Percentiles rank a stretch among this genome's conserved stretches.
These are phyloP conservation scores for Scenedesmus sp. DNA, from an alignment of 163 green algal species.

Conservation along the genomic window DNA sequence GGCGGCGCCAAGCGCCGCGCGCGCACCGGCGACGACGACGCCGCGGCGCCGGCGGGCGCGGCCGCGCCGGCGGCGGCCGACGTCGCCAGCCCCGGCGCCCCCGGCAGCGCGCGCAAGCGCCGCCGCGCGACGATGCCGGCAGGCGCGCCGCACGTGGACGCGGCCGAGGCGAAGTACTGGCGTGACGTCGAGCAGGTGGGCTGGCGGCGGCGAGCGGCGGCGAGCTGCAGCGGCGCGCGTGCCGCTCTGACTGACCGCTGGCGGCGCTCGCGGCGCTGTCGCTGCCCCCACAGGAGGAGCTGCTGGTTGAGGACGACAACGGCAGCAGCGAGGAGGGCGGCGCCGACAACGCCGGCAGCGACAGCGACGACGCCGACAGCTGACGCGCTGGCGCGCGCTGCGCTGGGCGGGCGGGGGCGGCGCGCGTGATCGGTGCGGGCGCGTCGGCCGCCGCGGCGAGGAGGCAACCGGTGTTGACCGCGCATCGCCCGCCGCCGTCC, in stretches of 20 bases:
- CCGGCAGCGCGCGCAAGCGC: conserved; percentile 9
- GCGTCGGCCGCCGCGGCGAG: too few relatives aligned
- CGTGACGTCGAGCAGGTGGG: neutral
- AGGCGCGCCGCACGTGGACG: neutral
- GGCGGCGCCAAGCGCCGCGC: neutral
- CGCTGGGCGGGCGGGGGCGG: too few relatives aligned
- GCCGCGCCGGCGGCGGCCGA: too few relatives aligned
- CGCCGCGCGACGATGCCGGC: conserved; percentile 26
- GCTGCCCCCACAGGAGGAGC: conserved; percentile 27
- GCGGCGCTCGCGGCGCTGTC: neutral
- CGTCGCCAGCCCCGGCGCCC: neutral
- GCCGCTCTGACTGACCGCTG: neutral
- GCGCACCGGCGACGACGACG: neutral
- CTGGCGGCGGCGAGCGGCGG: neutral
- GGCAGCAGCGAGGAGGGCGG: conserved; percentile 2
- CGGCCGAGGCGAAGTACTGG: neutral
- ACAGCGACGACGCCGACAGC: neutral
- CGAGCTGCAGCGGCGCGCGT: neutral
- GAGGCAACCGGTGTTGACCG: too few relatives aligned
- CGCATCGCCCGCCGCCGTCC: too few relatives aligned
- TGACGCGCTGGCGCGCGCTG: too few relatives aligned
- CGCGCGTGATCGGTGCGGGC: too few relatives aligned
- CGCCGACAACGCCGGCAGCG: too few relatives aligned
- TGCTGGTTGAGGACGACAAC: neutral
- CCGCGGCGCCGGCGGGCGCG: too few relatives aligned